A percentile compares a stretch with the other conserved stretches of the same genome.
phyloP scores from a whole-genome alignment of 2,329 filamentous ascomycete genomes.

The Didymella pomorum region DNA sequence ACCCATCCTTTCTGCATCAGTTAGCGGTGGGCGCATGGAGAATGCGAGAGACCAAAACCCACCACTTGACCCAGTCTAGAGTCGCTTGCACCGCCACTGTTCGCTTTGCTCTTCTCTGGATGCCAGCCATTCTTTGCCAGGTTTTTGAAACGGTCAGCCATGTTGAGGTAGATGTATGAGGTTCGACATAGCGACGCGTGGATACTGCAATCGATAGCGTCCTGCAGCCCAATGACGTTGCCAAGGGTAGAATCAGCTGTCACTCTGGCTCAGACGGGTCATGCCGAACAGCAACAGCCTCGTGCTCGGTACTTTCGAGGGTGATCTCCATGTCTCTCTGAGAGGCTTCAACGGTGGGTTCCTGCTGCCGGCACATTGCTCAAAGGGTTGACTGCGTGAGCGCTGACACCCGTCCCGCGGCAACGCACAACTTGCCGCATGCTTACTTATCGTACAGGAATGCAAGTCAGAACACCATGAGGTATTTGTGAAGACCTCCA shows the following conservation, averaged over 20 bases:
- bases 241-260: constrained; percentile 23
- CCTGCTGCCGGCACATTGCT: neutral
- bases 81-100: constrained; percentile 51
- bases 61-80: constrained; percentile 62
- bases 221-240: constrained; percentile 36
- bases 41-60: constrained; percentile 54
- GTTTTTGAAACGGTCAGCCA: constrained; percentile 47
- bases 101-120: constrained; percentile 46
- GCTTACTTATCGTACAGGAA: constrained; percentile 5
- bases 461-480: constrained; percentile 3
- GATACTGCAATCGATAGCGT: constrained; percentile 16
- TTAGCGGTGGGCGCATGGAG: constrained; percentile 17
- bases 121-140: constrained; percentile 61
- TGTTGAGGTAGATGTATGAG: constrained; percentile 28
- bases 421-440: neutral
- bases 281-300: constrained; percentile 1
- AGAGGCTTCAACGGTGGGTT: neutral
- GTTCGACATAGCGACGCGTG: constrained; percentile 21
- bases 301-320: neutral
- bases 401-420: neutral
- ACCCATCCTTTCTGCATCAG: constrained; percentile 63
- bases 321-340: neutral
- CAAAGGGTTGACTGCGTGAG: neutral
- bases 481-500: neutral
- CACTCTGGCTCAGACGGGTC: constrained; percentile 1